Percentiles rank a stretch among this genome's conserved stretches.
Conservation (phyloP, 441 rosid genomes). For the Populus hybrid region DNA sequence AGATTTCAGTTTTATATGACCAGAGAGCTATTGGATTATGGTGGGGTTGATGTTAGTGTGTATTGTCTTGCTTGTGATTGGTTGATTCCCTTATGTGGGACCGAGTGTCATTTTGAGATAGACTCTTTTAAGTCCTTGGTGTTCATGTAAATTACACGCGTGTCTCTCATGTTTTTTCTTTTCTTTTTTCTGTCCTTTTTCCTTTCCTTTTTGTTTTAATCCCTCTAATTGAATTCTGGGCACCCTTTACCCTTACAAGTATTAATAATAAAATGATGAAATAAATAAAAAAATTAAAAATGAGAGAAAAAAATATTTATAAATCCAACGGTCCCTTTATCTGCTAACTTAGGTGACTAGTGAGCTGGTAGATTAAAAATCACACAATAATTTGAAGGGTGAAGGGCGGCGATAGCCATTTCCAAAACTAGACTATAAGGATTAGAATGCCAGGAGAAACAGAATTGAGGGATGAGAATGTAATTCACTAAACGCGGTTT, state of each 20-base stretch:
- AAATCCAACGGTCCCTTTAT: background rate
- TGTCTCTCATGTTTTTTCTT: background rate
- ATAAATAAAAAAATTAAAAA: too few relatives aligned
- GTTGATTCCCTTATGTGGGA: background rate
- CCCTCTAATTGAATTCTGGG: background rate
- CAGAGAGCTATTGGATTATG: background rate
- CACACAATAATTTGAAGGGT: background rate
- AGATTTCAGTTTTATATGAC: background rate
- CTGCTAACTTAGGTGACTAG: background rate
- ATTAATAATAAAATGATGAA: too few relatives aligned
- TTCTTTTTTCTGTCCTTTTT: too few relatives aligned
- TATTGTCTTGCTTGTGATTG: background rate
- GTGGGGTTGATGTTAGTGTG: background rate
- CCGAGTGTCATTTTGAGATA: background rate
- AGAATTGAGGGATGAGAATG: background rate
- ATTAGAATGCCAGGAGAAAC: background rate
- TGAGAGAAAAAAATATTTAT: too few relatives aligned
- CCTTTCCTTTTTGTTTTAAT: too few relatives aligned
- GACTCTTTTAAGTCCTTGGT: too few relatives aligned
- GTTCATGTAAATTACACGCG: background rate
- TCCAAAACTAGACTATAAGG: background rate
- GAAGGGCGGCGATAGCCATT: background rate
- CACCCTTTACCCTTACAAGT: background rate
- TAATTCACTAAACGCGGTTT: background rate
- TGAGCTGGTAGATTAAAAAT: background rate